Base-by-base conservation (phyloP, 1,284 basidiomycete genomes). In the Xanthoconium separans region DNA sequence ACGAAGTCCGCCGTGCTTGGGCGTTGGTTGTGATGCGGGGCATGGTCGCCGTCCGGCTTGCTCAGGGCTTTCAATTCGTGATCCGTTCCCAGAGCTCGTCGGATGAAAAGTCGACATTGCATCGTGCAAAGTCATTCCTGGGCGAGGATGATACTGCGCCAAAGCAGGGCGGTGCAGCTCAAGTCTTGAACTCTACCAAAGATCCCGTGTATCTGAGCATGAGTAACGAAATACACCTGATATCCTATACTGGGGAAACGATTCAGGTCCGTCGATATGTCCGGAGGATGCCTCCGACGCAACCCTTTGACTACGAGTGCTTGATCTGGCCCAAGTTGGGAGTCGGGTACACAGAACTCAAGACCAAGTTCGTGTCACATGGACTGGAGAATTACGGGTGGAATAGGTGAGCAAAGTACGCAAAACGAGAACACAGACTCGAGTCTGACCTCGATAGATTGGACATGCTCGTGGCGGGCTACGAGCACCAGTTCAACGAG, bases 31-130 rank as follows among this genome's bases (percentile, higher is more conserved):
- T 97, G 27, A 91, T 98, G 87, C 82, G 89, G 31, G 94, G 93
- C 48, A 96, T 98, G 91, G 90, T 92, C 1, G 93, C 91, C 5
- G 88, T 98, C 51, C 81, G 96, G 15, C 79, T 99, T 9, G 85
- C 89, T 8, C 95, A 98, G 70, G 95, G 96, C n/a, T 99, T 98
- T 71, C 96, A 99, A 69, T 93, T 98, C 65, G 87, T 98, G 42
- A 76, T 89, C 30, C 74, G 76, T 58, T 72, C 82, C 24, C 62
- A 62, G 13, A 71, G 71, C 27, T 55, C 57, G 1, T 62, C 65
- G 16, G 73, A 75, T 15, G 63, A 61, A 24, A 62, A 58, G 22
- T 63, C 65, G 10, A 63, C 65, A 6, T 63, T 79, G 50, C 74
- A 78, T n/a, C 76, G 81, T 47, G 69, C 76, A 41, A 84, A 81